Base-by-base conservation (phyloP, 202 grass and related monocot genomes). In the Zoysia matrella region DNA sequence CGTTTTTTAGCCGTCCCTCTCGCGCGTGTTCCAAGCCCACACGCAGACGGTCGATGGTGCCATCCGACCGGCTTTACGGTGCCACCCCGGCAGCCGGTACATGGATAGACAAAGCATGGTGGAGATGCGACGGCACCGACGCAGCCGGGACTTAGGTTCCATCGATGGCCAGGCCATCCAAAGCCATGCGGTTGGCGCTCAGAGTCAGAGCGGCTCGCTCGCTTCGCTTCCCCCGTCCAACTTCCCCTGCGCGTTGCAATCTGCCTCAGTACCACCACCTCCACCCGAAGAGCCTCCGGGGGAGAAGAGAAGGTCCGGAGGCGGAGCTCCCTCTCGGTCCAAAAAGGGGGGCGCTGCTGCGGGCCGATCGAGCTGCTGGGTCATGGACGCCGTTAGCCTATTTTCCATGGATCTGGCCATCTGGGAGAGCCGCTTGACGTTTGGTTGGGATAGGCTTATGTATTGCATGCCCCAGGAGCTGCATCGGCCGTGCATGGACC, bases 301-400 rank as follows among this genome's bases (percentile, higher is more conserved):
- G n/a, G n/a, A 22, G 56, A 6, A 62, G 22, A 48, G 45, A n/a
- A n/a, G 13, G 54, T 56, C 10, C 22, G 15, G 84, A 80, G 50
- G 76, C 80, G 51, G 84, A 86, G 84, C 84, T 86, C 84, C 76
- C 22, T 75, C 73, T 71, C 64, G 9, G 69, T 86, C 76, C 76
- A 75, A 80, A 86, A 48, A 65, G 78, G 22, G 22, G 22, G 22
- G 0, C 41, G 2, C 9, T 86, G 11, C 4, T 16, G 45, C n/a
- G 76, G 84, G 75, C 74, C 51, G 62, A 86, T 86, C 45, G 69
- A 80, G 84, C 84, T 86, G 84, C 84, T 75, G 51, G 84, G 60
- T 86, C 78, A 86, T 86, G 84, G 77, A 86, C 75, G 55, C 76
- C 84, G 56, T 78, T 80, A 56, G 62, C 84, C 84, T 86, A 86